phyloP scores from a whole-genome alignment of 352 stramenopile species.

The Phytopythium mirpurense region DNA sequence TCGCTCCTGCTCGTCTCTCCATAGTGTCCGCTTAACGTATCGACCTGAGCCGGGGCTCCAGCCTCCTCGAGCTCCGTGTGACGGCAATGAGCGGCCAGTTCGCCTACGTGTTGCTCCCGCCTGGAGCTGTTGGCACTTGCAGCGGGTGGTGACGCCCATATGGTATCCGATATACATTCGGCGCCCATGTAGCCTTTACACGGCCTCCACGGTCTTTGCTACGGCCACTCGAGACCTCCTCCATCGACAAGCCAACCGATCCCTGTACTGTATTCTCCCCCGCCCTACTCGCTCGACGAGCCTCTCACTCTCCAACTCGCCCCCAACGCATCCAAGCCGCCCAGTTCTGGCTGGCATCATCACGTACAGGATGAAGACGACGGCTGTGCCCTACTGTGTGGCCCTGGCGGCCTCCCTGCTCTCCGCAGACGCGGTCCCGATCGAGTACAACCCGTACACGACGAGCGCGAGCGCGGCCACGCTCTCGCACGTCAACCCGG shows the following conservation, averaged over 20 bases:
- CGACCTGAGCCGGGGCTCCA: neutral
- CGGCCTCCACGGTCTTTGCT: neutral
- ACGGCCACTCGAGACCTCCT: neutral
- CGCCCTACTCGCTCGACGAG: no score
- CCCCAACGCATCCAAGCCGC: neutral
- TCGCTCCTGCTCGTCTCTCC: neutral
- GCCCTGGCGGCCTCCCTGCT: neutral
- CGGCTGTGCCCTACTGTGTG: neutral
- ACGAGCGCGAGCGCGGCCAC: slow-evolving; percentile 15
- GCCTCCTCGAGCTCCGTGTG: no score
- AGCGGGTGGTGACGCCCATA: neutral
- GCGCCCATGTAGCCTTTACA: neutral
- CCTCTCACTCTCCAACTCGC: neutral
- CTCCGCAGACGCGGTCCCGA: slow-evolving; percentile 9
- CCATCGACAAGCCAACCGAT: no score
- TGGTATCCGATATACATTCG: neutral
- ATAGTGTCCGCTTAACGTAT: neutral
- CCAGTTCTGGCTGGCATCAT: no score
- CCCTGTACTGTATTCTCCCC: no score
- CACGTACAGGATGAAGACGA: neutral
- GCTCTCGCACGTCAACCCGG: slow-evolving; percentile 23
- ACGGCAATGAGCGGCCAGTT: no score
- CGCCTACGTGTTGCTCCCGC: no score
- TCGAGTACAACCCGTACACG: slow-evolving; percentile 30
- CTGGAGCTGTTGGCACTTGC: neutral